Base-by-base conservation (phyloP, 139 green algal genomes). In the Klebsormidium nitens region DNA sequence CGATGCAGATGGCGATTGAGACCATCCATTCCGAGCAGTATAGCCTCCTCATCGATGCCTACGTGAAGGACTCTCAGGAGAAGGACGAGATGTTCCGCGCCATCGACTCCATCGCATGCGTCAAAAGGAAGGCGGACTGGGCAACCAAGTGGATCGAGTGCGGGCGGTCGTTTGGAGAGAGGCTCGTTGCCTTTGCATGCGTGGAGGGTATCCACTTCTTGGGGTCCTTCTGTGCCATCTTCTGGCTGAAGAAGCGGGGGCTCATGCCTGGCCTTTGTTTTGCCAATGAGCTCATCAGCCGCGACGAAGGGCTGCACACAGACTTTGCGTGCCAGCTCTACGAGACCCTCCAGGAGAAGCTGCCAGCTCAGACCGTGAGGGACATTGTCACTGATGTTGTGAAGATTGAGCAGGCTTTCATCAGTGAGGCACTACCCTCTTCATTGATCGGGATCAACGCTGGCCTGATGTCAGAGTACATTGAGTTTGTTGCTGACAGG, bases 21-120 rank as follows among this genome's bases (percentile, higher is more conserved):
- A 98, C 98, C 81, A 97, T 99, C 62, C 94, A 99, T 83, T 90
- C 82, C 84, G 94, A 99, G 85, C 98, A 96, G 93, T 99, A 99
- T 86, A 87, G 68, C 67, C 80, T 99, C 66, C 81, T 99, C 65
- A 77, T 99, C 49, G 94, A 99, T 64, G 85, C 86, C 2, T 98
- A 98, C 84, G 93, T 99, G 75, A 93, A 93, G 69, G 92, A 99
- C 75, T 26, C 64, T 1, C n/a, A 46, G 52, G 42, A 82, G 71
- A 85, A 85, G 55, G 37, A 86, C 58, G 50, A 79, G 14, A 83
- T 98, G 36, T 97, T 99, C 81, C 83, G 93, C 61, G 92, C 93
- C 61, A 92, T 96, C 31, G 82, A 96, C n/a, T 96, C 80, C 6
- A 81, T 98, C 14, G 85, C 87, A 14, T 86, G 82, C 32, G 85